Evolutionary conservation across 352 stramenopile species (phyloP).

Genomic region (Halophytophthora polymorphica): DNA sequence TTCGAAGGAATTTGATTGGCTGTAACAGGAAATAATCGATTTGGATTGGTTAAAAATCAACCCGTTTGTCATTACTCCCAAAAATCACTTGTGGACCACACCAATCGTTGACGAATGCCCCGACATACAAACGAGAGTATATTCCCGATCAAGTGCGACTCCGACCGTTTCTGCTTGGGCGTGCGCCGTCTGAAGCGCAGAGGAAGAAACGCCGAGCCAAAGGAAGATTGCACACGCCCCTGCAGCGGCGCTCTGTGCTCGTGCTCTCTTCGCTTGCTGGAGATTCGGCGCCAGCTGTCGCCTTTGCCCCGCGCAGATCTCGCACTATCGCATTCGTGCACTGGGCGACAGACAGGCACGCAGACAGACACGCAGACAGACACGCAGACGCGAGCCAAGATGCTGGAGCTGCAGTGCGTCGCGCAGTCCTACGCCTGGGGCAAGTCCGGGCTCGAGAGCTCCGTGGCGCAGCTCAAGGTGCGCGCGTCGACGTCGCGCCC

Average conservation of each 20-base stretch:
- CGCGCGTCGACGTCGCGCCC: constrained; percentile 4
- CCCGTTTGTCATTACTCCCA: no score
- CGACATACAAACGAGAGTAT: no score
- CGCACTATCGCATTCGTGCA: not conserved
- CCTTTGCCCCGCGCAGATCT: no score
- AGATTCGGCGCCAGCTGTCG: not conserved
- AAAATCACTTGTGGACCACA: no score
- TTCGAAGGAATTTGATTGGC: no score
- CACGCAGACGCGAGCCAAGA: constrained; percentile 9
- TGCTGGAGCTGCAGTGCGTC: constrained; percentile 81
- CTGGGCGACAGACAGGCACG: not conserved
- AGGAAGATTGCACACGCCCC: no score
- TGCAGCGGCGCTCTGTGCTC: not conserved
- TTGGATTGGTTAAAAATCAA: no score
- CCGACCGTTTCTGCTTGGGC: no score
- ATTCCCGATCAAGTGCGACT: no score
- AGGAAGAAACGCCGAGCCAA: no score
- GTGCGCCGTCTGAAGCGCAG: not conserved
- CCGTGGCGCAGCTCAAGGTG: constrained; percentile 88
- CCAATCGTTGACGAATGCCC: no score
- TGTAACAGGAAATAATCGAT: no score
- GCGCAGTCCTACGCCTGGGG: constrained; percentile 91
- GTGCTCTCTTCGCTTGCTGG: not conserved
- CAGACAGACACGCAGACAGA: constrained; percentile 1
- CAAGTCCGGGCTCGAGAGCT: constrained; percentile 75